A percentile compares a stretch with the other conserved stretches of the same genome.
Evolutionary conservation across 306 rosid species (phyloP).

Genomic region (Luffa aegyptiaca): DNA sequence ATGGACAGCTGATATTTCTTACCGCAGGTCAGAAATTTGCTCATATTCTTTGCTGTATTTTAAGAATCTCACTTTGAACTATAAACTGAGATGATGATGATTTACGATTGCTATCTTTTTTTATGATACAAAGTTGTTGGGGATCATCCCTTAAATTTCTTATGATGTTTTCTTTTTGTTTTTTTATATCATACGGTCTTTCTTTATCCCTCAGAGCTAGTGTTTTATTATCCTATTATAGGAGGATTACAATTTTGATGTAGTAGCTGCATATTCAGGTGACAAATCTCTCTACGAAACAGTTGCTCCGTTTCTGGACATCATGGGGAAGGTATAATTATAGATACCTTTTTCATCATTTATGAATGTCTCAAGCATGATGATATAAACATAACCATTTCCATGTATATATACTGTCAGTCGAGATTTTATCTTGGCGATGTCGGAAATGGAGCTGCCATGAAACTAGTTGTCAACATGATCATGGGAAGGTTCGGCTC

Average conservation of each 20-base stretch:
- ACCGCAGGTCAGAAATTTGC: constrained; percentile 55
- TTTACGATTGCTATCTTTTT: background rate
- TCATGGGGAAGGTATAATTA: constrained; percentile 83
- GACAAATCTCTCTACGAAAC: constrained; percentile 67
- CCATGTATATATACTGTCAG: constrained; percentile 19
- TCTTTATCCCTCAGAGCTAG: constrained; percentile 6
- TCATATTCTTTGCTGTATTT: background rate
- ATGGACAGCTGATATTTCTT: constrained; percentile 91
- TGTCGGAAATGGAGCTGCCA: constrained; percentile 95
- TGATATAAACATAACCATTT: background rate
- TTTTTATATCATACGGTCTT: background rate
- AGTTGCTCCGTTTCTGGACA: constrained; percentile 57
- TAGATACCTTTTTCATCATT: background rate
- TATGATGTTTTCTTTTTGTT: background rate
- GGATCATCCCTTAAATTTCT: background rate
- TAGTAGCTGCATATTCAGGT: constrained; percentile 45
- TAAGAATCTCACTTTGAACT: background rate
- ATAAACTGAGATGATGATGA: background rate
- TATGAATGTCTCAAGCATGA: background rate
- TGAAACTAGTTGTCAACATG: constrained; percentile 96
- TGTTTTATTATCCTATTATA: constrained; percentile 1
- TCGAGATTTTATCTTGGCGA: constrained; percentile 89
- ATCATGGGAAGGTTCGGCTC: constrained; percentile 82
- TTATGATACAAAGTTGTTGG: background rate
- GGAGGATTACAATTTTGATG: constrained; percentile 19